Base-by-base conservation (phyloP, 495 filamentous ascomycete species). In the Xanthoparmelia taractica region DNA sequence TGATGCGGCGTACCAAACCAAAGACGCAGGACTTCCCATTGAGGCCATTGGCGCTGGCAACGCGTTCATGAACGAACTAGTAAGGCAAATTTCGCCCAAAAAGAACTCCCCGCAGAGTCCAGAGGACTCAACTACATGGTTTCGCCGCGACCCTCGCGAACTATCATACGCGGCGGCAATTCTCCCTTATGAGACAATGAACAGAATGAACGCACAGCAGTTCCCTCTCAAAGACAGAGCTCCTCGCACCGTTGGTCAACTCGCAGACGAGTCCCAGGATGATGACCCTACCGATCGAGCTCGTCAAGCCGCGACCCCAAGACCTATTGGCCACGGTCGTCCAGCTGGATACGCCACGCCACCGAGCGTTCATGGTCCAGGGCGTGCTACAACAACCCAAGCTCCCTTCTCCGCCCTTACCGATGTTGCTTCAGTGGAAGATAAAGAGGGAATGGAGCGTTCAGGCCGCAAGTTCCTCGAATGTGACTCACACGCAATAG, bases 251-350 rank as follows among this genome's bases (percentile, higher is more conserved):
- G 29, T 54, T 17, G 17, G 29, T 3, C 15, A 54, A 11, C 50
- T 54, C 29, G 50, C 50, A 54, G 50, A 33, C 50, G 29, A 54
- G 11, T 54, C 50, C 50, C 29, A 54, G 29, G 50, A 54, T 33
- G 50, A 54, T 15, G 50, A 54, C 25, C 57, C 57, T 6, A n/a
- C 2, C 23, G 57, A 59, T 59, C 10, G 15, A 59, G 18, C 38
- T 23, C 57, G 57, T 40, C 57, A 59, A 33, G 50, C 27, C 17
- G 18, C 13, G 13, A 45, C 36, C 13, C 60, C 60, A 23, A 56
- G 54, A 15, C 60, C 60, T 4, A 61, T 61, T 23, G 48, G 60
- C 13, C 37, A 61, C n/a, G 60, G 60, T n/a, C 60, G 60, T 43
- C 60, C 50, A 31, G 15, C 50, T 54, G 50, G 50, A 54, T 54